Percentiles rank a stretch among this genome's conserved stretches.
These are phyloP conservation scores for Pseudoscleropodium purum DNA, from an alignment of 225 moss, liverwort and hornwort species.

Conservation along the genomic window DNA sequence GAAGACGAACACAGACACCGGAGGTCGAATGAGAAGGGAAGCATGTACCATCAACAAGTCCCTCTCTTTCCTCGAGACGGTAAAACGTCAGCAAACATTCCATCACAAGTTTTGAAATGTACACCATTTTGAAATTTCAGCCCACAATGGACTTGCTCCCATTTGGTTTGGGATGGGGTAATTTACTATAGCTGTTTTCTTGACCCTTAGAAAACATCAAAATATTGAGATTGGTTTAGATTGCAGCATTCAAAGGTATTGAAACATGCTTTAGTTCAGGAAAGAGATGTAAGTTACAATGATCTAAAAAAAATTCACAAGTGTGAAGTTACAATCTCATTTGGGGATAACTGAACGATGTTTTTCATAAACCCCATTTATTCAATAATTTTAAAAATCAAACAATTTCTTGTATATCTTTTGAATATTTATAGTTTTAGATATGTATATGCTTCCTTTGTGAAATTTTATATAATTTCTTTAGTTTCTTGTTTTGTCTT, in stretches of 20 bases:
- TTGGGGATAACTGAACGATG: not conserved
- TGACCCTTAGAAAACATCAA: not conserved
- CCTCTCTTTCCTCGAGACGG: conserved; percentile 72
- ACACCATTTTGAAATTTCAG: too few relatives aligned
- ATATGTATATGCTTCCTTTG: not conserved
- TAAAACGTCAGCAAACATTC: not conserved
- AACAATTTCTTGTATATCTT: not conserved
- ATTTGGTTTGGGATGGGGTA: too few relatives aligned
- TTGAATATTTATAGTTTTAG: not conserved
- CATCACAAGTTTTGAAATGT: too few relatives aligned
- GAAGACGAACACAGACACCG: conserved; percentile 32
- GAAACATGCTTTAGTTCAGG: too few relatives aligned
- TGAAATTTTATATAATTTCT: not conserved
- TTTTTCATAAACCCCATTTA: not conserved
- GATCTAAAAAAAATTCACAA: not conserved
- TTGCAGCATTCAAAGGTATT: fast-evolving
- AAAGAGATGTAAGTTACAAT: too few relatives aligned
- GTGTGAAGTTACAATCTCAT: too few relatives aligned
- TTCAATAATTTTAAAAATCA: too few relatives aligned
- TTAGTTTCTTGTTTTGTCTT: not conserved
- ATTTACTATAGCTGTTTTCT: not conserved
- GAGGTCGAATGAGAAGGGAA: conserved; percentile 52
- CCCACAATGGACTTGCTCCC: too few relatives aligned
- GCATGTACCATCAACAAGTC: conserved; percentile 84
- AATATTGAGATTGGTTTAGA: not conserved